A percentile compares a stretch with the other conserved stretches of the same genome.
Evolutionary conservation across 176 grass and related monocot genomes (phyloP).

Genomic region (Leersia perrieri): DNA sequence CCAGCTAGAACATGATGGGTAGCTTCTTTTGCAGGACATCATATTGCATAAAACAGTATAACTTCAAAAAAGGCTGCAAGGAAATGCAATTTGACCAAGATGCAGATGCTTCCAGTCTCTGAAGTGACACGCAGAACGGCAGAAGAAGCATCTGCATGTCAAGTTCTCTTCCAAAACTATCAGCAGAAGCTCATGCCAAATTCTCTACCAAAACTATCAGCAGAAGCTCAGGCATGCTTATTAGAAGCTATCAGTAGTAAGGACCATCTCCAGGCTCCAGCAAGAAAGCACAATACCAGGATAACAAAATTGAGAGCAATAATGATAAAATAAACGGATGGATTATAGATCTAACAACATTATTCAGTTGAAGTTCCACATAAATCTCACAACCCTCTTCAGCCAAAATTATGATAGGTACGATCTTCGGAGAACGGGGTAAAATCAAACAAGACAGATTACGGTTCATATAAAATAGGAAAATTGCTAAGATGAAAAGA

Average conservation of each 20-base stretch:
- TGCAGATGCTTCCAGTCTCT: background rate
- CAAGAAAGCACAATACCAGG: too few relatives aligned
- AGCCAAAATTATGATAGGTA: constrained; percentile 51
- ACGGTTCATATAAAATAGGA: constrained; percentile 31
- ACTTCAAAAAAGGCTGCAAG: background rate
- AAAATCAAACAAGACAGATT: constrained; percentile 6
- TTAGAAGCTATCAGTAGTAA: background rate
- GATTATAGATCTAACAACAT: constrained; percentile 37
- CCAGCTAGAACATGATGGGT: too few relatives aligned
- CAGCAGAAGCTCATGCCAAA: background rate
- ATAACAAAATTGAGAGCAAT: background rate
- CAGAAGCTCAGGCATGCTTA: background rate
- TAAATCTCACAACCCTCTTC: constrained; percentile 45
- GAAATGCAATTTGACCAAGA: background rate
- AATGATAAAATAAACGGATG: background rate
- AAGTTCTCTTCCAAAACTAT: background rate
- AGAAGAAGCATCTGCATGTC: background rate
- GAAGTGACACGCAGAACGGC: too few relatives aligned
- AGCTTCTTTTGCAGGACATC: background rate
- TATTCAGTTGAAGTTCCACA: constrained; percentile 49
- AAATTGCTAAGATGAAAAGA: constrained; percentile 22
- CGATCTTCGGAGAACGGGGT: background rate
- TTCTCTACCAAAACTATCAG: too few relatives aligned
- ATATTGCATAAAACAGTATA: background rate
- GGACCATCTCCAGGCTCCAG: background rate